Base-by-base conservation (phyloP, 306 rosid genomes). In the Cucurbita moschata region DNA sequence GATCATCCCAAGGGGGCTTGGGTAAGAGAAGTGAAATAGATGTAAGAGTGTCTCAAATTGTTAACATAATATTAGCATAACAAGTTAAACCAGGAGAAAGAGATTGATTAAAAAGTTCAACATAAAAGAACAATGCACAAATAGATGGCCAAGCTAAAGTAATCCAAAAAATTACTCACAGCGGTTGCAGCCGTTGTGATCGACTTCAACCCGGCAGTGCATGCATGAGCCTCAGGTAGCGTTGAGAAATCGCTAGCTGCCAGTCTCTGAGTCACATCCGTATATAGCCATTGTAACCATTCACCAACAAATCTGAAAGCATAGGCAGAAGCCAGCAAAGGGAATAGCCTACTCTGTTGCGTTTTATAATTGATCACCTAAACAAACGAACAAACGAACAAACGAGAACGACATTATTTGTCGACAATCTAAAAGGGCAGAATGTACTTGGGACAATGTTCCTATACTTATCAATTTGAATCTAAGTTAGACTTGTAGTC, bases 291-390 rank as follows among this genome's bases (percentile, higher is more conserved):
- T 42, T 84, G 80, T 79, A 94, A 77, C 99, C 99, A 94, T 76
- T 91, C 89, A 53, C 99, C 96, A 79, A 82, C 94, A 84, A 94
- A 91, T 84, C 95, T 89, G 83, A 94, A 94, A 71, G 99, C 99
- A 83, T 91, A 94, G 35, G 99, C 95, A 52, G 99, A 90, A 79
- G 99, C 99, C 85, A 94, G 86, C 95, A 94, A 80, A 58, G 99
- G 97, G 85, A 94, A 94, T 53, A 94, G 92, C 81, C 99, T 94
- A 78, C 78, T 88, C 76, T 94, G 97, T 76, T 94, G 99, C 43
- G 99, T 94, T 87, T 91, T 94, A 87, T 90, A 94, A 78, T 94
- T 94, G 63, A 94, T 90, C 83, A 94, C 99, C 99, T 94, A 70
- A 8, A 75, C 69, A 35, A 56, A 8, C 67, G 68, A 8, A 75